Evolutionary conservation across 23 red algal species (phyloP).

Genomic region (Rhodosorus marinus): DNA sequence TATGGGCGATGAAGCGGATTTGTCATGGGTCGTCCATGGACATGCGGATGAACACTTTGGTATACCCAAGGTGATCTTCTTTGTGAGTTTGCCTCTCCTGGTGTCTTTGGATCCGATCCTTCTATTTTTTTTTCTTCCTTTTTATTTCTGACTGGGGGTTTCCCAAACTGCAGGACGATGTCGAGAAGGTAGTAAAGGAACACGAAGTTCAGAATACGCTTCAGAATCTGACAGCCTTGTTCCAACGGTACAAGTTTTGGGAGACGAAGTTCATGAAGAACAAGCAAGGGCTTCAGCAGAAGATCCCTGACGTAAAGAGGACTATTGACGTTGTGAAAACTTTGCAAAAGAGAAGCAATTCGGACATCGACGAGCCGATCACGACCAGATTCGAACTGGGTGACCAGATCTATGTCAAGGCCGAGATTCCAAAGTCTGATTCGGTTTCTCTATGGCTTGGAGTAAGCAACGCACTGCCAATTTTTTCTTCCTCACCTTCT

Average conservation of each 20-base stretch:
- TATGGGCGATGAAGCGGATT: too few relatives aligned
- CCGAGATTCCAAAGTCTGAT: conserved; percentile 15
- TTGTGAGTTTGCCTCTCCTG: too few relatives aligned
- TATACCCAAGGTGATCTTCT: too few relatives aligned
- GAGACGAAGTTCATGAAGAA: conserved; percentile 17
- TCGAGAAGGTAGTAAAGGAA: conserved; percentile 13
- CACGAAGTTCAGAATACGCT: conserved; percentile 19
- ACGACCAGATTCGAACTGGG: conserved; percentile 47
- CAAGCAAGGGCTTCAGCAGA: conserved; percentile 16
- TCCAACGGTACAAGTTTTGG: conserved; percentile 47
- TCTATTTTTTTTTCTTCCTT: too few relatives aligned
- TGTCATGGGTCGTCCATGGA: too few relatives aligned
- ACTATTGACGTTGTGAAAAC: conserved; percentile 28
- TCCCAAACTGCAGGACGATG: conserved; percentile 19
- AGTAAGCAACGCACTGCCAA: too few relatives aligned
- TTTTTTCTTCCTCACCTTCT: too few relatives aligned
- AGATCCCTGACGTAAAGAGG: conserved; percentile 32
- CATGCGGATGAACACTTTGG: too few relatives aligned
- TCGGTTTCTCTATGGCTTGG: conserved; percentile 76
- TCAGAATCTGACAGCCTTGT: conserved; percentile 20
- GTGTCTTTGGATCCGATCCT: too few relatives aligned
- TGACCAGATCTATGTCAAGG: conserved; percentile 45
- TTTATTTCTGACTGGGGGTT: too few relatives aligned
- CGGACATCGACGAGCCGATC: not conserved
- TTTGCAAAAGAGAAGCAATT: conserved; percentile 7